These are phyloP conservation scores for Graphilbum ipis-grandicollis DNA, from an alignment of 2,329 filamentous ascomycete species.

Conservation along the genomic window DNA sequence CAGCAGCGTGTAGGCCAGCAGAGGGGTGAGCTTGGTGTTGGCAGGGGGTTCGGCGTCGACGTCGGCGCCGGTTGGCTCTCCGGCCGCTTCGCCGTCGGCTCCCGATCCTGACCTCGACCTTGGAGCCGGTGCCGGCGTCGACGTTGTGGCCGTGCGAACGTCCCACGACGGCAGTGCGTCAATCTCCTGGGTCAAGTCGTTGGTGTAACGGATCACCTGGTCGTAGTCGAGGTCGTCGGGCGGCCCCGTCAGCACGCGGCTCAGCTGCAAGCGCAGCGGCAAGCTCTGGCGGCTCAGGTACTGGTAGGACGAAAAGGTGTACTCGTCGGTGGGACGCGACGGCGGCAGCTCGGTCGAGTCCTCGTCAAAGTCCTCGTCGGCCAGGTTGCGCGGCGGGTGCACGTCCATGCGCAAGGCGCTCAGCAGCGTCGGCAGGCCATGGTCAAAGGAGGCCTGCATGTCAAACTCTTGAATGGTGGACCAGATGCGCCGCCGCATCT, in stretches of 20 bases:
- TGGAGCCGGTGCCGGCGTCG: slow-evolving; percentile 44
- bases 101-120: slow-evolving; percentile 34
- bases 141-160: slow-evolving; percentile 10
- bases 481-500: slow-evolving; percentile 45
- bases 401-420: slow-evolving; percentile 38
- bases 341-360: slow-evolving; percentile 26
- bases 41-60: slow-evolving; percentile 16
- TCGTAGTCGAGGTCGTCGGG: slow-evolving; percentile 40
- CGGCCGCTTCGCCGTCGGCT: slow-evolving; percentile 16
- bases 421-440: slow-evolving; percentile 39
- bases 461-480: slow-evolving; percentile 44
- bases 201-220: slow-evolving; percentile 42
- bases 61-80: slow-evolving; percentile 18
- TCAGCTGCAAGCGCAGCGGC: slow-evolving; percentile 37
- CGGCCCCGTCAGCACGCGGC: slow-evolving; percentile 35
- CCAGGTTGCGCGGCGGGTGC: slow-evolving; percentile 35
- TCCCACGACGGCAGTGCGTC: slow-evolving; percentile 42
- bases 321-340: slow-evolving; percentile 32
- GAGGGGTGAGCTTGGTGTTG: slow-evolving; percentile 29
- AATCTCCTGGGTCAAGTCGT: slow-evolving; percentile 42
- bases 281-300: slow-evolving; percentile 38
- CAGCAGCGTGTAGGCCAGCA: slow-evolving; percentile 40
- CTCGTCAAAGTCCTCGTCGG: slow-evolving; percentile 36
- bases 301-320: slow-evolving; percentile 42
- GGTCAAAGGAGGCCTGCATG: slow-evolving; percentile 43